phyloP scores from a whole-genome alignment of 2,329 filamentous ascomycete genomes.

The Fusarium floridanum region DNA sequence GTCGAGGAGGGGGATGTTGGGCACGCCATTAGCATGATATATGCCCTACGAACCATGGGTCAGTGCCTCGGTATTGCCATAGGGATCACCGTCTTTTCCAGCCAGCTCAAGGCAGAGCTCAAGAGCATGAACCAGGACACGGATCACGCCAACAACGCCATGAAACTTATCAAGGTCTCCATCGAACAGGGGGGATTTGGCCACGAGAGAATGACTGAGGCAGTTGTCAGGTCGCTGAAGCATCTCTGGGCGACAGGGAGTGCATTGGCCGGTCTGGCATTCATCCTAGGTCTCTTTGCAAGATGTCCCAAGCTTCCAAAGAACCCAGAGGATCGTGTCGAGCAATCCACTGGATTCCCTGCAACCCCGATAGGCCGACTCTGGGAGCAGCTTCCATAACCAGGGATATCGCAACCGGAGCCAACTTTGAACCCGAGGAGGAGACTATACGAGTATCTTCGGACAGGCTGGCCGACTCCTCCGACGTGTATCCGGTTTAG shows the following conservation, averaged over 20 bases:
- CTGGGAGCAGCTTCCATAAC: slow-evolving; percentile 17
- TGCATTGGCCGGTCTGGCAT: slow-evolving; percentile 33
- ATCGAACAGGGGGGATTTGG: slow-evolving; percentile 26
- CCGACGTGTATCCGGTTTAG: slow-evolving; percentile 8
- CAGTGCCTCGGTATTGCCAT: slow-evolving; percentile 47
- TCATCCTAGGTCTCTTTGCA: slow-evolving; percentile 35
- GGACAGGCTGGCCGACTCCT: slow-evolving; percentile 6
- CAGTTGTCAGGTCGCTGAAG: slow-evolving; percentile 33
- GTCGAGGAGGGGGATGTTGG: slow-evolving; percentile 34
- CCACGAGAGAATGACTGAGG: slow-evolving; percentile 17
- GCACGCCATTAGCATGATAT: slow-evolving; percentile 45
- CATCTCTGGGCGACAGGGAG: slow-evolving; percentile 41
- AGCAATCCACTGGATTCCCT: slow-evolving; percentile 5
- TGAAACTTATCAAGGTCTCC: slow-evolving; percentile 41
- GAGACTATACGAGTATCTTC: not conserved
- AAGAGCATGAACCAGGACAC: slow-evolving; percentile 13
- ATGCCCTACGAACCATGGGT: slow-evolving; percentile 43
- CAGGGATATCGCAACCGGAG: not conserved
- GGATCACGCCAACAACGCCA: slow-evolving; percentile 28
- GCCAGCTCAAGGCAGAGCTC: slow-evolving; percentile 33
- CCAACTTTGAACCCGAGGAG: slow-evolving; percentile 6
- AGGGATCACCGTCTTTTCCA: slow-evolving; percentile 45
- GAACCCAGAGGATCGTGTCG: slow-evolving; percentile 9
- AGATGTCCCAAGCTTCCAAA: slow-evolving; percentile 38
- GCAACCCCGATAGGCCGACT: slow-evolving; percentile 26